phyloP scores from a whole-genome alignment of 2,329 filamentous ascomycete genomes.

The Colletotrichum sp. region DNA sequence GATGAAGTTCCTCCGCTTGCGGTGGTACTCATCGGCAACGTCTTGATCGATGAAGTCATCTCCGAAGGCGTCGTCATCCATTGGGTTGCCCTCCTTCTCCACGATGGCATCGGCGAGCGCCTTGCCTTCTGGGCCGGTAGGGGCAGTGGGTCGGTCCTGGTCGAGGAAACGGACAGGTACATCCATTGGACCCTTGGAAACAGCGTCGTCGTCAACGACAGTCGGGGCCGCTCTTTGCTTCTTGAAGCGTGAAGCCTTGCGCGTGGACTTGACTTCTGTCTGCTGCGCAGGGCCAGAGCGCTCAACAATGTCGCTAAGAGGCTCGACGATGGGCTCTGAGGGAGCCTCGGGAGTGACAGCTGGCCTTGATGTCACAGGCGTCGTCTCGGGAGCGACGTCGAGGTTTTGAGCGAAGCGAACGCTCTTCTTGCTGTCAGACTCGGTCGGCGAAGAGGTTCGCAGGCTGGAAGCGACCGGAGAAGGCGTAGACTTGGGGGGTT shows the following conservation, averaged over 20 bases:
- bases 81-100: conserved; percentile 51
- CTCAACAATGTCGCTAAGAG: conserved; percentile 59
- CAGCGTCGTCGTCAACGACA: conserved; percentile 27
- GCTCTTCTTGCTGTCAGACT: conserved; percentile 60
- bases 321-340: conserved; percentile 43
- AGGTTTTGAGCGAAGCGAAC: conserved; percentile 81
- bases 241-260: conserved; percentile 58
- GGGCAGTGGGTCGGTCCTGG: conserved; percentile 40
- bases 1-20: conserved; percentile 81
- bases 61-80: conserved; percentile 31
- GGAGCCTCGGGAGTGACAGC: conserved; percentile 8
- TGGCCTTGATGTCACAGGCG: neutral
- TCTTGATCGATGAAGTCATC: conserved; percentile 77
- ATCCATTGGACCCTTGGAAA: conserved; percentile 48
- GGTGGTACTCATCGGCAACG: conserved; percentile 82
- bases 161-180: conserved; percentile 44
- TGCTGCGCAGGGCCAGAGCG: conserved; percentile 33
- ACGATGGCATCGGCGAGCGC: conserved; percentile 65
- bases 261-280: conserved; percentile 30
- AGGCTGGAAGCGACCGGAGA: conserved; percentile 19
- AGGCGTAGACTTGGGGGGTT: neutral
- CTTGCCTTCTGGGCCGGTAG: conserved; percentile 53
- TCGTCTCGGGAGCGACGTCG: conserved; percentile 64
- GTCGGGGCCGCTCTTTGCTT: conserved; percentile 28
- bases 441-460: conserved; percentile 11